Conservation (phyloP, 2,329 filamentous ascomycete species). For the Nothomitra cinnamomea region DNA sequence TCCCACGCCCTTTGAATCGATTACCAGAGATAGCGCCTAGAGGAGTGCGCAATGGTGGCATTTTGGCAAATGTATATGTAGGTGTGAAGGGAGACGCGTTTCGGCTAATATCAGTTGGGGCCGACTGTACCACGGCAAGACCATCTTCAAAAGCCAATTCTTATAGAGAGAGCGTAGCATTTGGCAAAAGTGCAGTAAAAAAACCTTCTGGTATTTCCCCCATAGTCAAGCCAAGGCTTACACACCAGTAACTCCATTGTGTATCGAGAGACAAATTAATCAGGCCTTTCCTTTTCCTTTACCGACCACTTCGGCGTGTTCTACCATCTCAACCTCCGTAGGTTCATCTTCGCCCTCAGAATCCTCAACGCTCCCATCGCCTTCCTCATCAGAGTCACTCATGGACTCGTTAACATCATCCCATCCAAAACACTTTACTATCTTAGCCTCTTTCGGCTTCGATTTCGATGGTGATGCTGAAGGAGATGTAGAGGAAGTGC, state of each 20-base stretch:
- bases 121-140: too few relatives aligned
- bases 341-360: not conserved
- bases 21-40: not conserved
- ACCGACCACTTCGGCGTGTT: not conserved
- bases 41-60: not conserved
- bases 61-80: not conserved
- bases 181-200: too few relatives aligned
- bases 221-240: too few relatives aligned
- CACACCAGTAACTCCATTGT: too few relatives aligned
- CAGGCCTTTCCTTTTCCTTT: constrained; percentile 4
- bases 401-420: constrained; percentile 64
- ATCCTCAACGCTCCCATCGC: not conserved
- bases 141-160: too few relatives aligned
- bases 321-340: constrained; percentile 8
- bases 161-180: too few relatives aligned
- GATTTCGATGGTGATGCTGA: not conserved
- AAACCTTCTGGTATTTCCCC: too few relatives aligned
- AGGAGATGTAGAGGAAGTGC: not conserved
- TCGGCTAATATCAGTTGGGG: constrained; percentile 1
- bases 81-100: not conserved
- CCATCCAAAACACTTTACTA: constrained; percentile 43
- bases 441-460: not conserved
- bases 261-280: not conserved
- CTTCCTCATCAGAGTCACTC: constrained; percentile 39
- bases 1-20: not conserved